phyloP scores from a whole-genome alignment of 768 basidiomycete genomes.

The Phlegmacium glaucopus region DNA sequence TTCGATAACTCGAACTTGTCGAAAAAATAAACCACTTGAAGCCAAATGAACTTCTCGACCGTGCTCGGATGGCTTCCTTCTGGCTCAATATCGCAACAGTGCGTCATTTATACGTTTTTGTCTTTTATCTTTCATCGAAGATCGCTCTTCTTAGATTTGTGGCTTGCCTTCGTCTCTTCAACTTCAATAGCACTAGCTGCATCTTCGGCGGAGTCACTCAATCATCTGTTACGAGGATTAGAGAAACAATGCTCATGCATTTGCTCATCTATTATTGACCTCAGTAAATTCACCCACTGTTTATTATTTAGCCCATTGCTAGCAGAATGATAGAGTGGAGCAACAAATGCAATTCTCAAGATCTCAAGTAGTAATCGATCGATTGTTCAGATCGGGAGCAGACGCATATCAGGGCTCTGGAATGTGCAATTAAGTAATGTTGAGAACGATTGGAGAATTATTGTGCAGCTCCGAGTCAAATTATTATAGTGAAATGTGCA shows the following conservation, averaged over 20 bases:
- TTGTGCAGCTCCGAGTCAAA: no score
- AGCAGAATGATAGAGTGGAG: no score
- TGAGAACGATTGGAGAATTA: no score
- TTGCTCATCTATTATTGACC: background rate
- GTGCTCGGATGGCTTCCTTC: constrained; percentile 32
- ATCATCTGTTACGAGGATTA: constrained; percentile 33
- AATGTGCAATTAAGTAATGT: no score
- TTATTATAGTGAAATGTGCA: no score
- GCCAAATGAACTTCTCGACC: constrained; percentile 11
- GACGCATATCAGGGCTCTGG: no score
- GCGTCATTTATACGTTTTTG: constrained; percentile 11
- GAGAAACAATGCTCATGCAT: constrained; percentile 32
- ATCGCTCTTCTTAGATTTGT: constrained; percentile 27
- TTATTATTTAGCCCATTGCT: constrained; percentile 13
- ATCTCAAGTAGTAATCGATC: no score
- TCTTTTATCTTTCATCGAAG: background rate
- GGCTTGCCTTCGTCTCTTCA: constrained; percentile 42
- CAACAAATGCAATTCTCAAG: no score
- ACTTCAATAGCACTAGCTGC: constrained; percentile 40
- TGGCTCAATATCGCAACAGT: constrained; percentile 47
- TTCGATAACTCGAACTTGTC: background rate
- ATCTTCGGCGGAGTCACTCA: constrained; percentile 41
- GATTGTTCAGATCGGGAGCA: no score
- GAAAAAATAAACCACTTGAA: background rate
- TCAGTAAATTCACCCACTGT: background rate